A percentile compares a stretch with the other conserved stretches of the same genome.
Conservation (phyloP, 257 asterid species). For the Mentha longifolia region DNA sequence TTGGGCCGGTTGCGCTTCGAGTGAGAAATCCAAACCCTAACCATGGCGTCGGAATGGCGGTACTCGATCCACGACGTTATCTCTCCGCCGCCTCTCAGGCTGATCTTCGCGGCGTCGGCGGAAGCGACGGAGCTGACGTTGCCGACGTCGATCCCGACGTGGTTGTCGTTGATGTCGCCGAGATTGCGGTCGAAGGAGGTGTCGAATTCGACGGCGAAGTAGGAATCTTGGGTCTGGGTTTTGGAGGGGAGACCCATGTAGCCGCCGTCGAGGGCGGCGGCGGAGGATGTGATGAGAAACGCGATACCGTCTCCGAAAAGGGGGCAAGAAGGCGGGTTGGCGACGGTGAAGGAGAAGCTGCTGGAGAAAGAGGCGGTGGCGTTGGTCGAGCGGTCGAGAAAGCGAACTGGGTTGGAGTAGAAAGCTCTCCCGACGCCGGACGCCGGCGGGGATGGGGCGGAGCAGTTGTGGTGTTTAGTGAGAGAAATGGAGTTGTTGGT, state of each 20-base stretch:
- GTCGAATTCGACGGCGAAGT: constrained; percentile 69
- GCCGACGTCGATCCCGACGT: constrained; percentile 57
- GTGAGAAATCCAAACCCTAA: constrained; percentile 63
- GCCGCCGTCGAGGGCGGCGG: constrained; percentile 47
- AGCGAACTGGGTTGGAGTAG: constrained; percentile 58
- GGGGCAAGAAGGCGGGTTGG: constrained; percentile 53
- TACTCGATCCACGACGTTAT: constrained; percentile 71
- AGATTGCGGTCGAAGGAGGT: constrained; percentile 49
- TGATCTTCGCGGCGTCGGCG: constrained; percentile 48
- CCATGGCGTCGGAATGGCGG: constrained; percentile 48
- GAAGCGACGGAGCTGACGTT: constrained; percentile 51
- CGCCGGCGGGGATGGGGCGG: constrained; percentile 22
- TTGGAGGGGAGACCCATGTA: constrained; percentile 62
- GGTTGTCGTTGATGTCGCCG: constrained; percentile 57
- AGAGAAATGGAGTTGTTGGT: constrained; percentile 47
- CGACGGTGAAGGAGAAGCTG: constrained; percentile 65
- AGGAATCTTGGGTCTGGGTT: constrained; percentile 42
- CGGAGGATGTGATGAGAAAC: constrained; percentile 58
- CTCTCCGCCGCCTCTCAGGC: constrained; percentile 55
- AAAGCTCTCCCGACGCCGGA: constrained; percentile 67
- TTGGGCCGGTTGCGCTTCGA: constrained; percentile 47
- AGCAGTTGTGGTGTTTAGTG: constrained; percentile 50
- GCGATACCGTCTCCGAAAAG: constrained; percentile 73
- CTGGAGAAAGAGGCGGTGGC: constrained; percentile 63
- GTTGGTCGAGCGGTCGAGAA: constrained; percentile 57